phyloP scores from a whole-genome alignment of 768 basidiomycete species.

The Lepiota subincarnata region DNA sequence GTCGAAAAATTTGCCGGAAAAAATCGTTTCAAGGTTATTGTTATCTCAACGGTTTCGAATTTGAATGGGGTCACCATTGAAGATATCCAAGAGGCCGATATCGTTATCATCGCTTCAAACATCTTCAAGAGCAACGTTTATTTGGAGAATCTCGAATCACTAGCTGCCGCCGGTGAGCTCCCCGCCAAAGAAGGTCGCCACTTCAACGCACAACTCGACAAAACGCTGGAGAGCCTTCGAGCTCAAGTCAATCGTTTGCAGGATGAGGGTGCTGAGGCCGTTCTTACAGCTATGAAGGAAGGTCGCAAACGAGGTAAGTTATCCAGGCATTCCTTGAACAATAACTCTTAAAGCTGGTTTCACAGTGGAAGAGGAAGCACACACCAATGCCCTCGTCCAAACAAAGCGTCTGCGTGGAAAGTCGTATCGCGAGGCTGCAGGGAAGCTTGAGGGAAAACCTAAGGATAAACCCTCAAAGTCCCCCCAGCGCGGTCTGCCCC shows the following conservation, averaged over 20 bases:
- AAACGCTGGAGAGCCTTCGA: constrained; percentile 51
- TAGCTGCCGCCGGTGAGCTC: constrained; percentile 64
- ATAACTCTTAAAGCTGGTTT: constrained; percentile 7
- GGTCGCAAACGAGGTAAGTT: constrained; percentile 56
- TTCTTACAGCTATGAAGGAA: constrained; percentile 60
- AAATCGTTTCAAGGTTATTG: constrained; percentile 52
- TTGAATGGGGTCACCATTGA: constrained; percentile 72
- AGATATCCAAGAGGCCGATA: constrained; percentile 75
- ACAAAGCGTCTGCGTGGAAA: constrained; percentile 76
- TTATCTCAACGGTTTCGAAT: constrained; percentile 64
- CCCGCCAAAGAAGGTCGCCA: constrained; percentile 82
- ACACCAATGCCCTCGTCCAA: constrained; percentile 37
- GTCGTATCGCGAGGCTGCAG: constrained; percentile 60
- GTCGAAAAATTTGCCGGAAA: constrained; percentile 73
- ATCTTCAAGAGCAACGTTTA: constrained; percentile 80
- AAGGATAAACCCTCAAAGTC: constrained; percentile 2
- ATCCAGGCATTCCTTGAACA: not conserved
- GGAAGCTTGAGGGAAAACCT: constrained; percentile 29
- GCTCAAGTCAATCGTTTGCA: constrained; percentile 67
- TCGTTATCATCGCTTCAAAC: constrained; percentile 81
- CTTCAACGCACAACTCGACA: constrained; percentile 80
- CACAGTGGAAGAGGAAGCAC: constrained; percentile 42
- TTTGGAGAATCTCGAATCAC: constrained; percentile 66
- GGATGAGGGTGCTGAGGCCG: constrained; percentile 57
- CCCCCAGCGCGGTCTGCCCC: constrained; percentile 13